These are phyloP conservation scores for Parathielavia hyrcaniae DNA, from an alignment of 495 filamentous ascomycete genomes.

Conservation along the genomic window DNA sequence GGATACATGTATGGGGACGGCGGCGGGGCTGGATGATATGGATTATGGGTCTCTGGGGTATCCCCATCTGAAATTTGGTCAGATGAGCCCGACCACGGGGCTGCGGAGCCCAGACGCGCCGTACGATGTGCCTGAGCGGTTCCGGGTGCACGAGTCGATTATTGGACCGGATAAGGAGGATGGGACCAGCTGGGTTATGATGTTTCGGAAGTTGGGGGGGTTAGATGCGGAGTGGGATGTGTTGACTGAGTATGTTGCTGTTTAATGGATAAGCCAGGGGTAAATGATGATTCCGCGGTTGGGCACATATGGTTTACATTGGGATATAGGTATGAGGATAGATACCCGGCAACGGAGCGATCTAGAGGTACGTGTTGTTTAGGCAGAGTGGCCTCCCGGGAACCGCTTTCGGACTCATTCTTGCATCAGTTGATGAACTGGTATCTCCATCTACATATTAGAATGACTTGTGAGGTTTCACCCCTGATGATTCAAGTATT, in stretches of 20 bases:
- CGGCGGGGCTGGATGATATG: neutral
- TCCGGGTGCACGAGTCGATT: conserved; percentile 28
- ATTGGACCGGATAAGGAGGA: conserved; percentile 30
- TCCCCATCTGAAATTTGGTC: neutral
- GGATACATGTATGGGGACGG: neutral
- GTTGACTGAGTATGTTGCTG: conserved; percentile 26
- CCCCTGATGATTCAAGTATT: too few relatives aligned
- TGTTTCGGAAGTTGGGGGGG: conserved; percentile 30
- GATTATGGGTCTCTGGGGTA: neutral
- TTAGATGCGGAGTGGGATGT: conserved; percentile 29
- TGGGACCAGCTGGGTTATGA: conserved; percentile 30
- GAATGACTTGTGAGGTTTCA: too few relatives aligned
- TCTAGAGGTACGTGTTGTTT: neutral
- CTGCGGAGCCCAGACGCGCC: conserved; percentile 25
- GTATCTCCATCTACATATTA: too few relatives aligned
- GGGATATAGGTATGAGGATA: neutral
- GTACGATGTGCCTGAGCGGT: conserved; percentile 30
- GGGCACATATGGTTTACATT: neutral
- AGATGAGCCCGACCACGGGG: conserved; percentile 6
- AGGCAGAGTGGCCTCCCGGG: too few relatives aligned
- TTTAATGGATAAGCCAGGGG: conserved; percentile 2
- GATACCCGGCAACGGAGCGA: neutral
- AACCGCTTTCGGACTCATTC: too few relatives aligned
- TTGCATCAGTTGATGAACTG: too few relatives aligned
- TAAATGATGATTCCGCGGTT: neutral